These are phyloP conservation scores for Xerophyta viscosa DNA, from an alignment of 106 monocot genomes.

Conservation along the genomic window DNA sequence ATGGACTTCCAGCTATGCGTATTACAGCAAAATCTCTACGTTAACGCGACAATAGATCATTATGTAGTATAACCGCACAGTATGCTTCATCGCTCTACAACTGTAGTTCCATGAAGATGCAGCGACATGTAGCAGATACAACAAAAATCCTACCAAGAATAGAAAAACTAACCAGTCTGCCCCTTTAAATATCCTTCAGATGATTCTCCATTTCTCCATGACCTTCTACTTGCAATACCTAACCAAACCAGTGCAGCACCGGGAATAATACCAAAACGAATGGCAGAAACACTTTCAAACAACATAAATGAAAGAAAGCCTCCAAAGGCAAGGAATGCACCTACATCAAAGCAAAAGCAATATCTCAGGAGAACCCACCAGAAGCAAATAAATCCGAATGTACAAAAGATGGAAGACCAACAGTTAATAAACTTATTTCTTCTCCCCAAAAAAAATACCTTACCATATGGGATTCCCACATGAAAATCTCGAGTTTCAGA, in stretches of 20 bases:
- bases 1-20: no score
- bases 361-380: not conserved
- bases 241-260: conserved; percentile 59
- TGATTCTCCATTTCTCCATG: conserved; percentile 49
- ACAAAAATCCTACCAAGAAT: not conserved
- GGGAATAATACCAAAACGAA: conserved; percentile 87
- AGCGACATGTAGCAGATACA: not conserved
- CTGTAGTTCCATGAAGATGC: no score
- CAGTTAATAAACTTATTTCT: not conserved
- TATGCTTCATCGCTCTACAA: no score
- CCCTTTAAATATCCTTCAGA: conserved; percentile 50
- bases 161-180: conserved; percentile 63
- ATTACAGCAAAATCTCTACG: no score
- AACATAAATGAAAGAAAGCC: conserved; percentile 89
- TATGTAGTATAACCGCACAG: no score
- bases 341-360: conserved; percentile 14
- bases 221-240: conserved; percentile 59
- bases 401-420: not conserved
- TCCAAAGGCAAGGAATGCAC: conserved; percentile 54
- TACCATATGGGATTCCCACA: conserved; percentile 89
- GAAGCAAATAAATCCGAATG: conserved; percentile 2
- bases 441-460: conserved; percentile 9
- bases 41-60: no score
- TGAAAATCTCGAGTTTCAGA: conserved; percentile 59
- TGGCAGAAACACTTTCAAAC: conserved; percentile 65